Percentiles rank a stretch among this genome's conserved stretches.
These are phyloP conservation scores for Sclerotinia borealis DNA, from an alignment of 2,329 filamentous ascomycete genomes.

Conservation along the genomic window DNA sequence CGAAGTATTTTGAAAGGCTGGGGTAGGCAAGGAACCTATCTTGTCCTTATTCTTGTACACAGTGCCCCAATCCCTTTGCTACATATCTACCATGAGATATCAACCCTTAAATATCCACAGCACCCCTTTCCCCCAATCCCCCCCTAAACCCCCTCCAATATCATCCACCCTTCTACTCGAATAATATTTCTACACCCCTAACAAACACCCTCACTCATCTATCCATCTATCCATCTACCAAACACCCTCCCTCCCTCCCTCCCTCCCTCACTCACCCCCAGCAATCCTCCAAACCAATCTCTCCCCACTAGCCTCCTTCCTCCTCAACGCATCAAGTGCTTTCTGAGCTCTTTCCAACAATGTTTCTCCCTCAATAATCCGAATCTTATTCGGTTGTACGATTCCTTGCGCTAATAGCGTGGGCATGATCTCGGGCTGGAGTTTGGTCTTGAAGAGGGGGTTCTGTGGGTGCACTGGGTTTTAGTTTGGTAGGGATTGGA, in stretches of 20 bases:
- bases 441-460: conserved; percentile 41
- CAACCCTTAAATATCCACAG: no score
- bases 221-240: no score
- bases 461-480: conserved; percentile 39
- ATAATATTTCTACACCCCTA: no score
- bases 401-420: conserved; percentile 33
- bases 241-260: neutral
- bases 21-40: no score
- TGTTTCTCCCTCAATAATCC: conserved; percentile 38
- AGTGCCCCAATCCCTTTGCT: no score
- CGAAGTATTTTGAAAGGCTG: no score
- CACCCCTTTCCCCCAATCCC: no score
- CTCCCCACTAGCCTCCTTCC: conserved; percentile 41
- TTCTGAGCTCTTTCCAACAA: conserved; percentile 33
- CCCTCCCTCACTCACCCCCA: conserved; percentile 21
- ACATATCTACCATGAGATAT: no score
- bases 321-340: conserved; percentile 39
- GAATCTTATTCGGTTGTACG: conserved; percentile 38
- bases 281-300: conserved; percentile 34
- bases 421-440: conserved; percentile 27
- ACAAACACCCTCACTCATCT: no score
- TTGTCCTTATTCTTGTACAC: no score
- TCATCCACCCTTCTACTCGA: no score
- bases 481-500: neutral
- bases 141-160: no score